phyloP scores from a whole-genome alignment of 176 grass and related monocot species.

The bread wheat (Triticum aestivum) region IWGSC_CS_RefSeq_v2.1 NC_057800.1:518979341-518979840 shows the following conservation, averaged over 20 bases:
- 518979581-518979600: conserved; percentile 87
- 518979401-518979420: conserved; percentile 49
- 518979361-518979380: conserved; percentile 64
- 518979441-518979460: conserved; percentile 97
- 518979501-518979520: conserved; percentile 60
- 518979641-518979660: conserved; percentile 82
- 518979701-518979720: conserved; percentile 63
- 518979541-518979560: conserved; percentile 66
- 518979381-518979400: conserved; percentile 57
- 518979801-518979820: conserved; percentile 55
- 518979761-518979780: neutral
- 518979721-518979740: neutral
- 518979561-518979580: conserved; percentile 69
- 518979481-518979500: conserved; percentile 27
- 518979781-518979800: neutral
- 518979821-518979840: conserved; percentile 88
- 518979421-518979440: conserved; percentile 59
- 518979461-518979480: conserved; percentile 58
- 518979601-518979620: conserved; percentile 87
- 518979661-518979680: conserved; percentile 85
- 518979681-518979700: conserved; percentile 93
- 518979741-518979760: neutral
- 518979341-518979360: conserved; percentile 49
- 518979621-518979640: conserved; percentile 76
- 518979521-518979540: conserved; percentile 60